Evolutionary conservation across 2,329 filamentous ascomycete genomes (phyloP).

Genomic region (Pochonia chlamydosporia): DNA sequence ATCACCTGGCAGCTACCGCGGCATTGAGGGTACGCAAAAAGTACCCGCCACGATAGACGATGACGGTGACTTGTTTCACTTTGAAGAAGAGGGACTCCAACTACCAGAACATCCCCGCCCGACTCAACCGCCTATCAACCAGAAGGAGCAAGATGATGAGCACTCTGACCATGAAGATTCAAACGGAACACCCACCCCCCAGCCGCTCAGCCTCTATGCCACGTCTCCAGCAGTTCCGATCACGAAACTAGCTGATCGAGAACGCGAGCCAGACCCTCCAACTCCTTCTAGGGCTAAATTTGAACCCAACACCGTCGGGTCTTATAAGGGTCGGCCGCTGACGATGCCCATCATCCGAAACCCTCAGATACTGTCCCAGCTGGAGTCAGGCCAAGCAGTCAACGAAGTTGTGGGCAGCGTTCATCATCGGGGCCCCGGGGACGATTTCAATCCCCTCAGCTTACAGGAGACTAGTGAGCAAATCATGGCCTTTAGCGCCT

Average conservation of each 20-base stretch:
- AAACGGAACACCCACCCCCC: not conserved
- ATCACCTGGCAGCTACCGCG: not conserved
- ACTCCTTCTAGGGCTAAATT: conserved; percentile 28
- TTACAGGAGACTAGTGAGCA: conserved; percentile 34
- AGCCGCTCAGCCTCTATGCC: conserved; percentile 25
- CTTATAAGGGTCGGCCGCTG: conserved; percentile 49
- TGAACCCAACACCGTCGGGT: conserved; percentile 39
- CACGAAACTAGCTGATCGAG: not conserved
- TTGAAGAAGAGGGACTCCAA: conserved; percentile 32
- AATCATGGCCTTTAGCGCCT: conserved; percentile 34
- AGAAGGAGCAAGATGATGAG: conserved; percentile 21
- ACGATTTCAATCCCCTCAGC: conserved; percentile 37
- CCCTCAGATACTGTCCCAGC: conserved; percentile 41
- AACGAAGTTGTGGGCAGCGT: conserved; percentile 48
- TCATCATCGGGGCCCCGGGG: conserved; percentile 44
- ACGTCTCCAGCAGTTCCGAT: conserved; percentile 41
- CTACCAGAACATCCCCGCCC: conserved; percentile 13
- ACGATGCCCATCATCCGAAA: conserved; percentile 46
- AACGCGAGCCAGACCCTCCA: conserved; percentile 17
- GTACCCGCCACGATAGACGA: conserved; percentile 9
- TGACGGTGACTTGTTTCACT: conserved; percentile 40
- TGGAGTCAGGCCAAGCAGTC: conserved; percentile 41
- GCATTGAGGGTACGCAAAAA: not conserved
- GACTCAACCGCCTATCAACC: not conserved
- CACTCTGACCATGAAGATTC: conserved; percentile 8